Percentiles rank a stretch among this genome's conserved stretches.
Conservation (phyloP, 352 stramenopile genomes). For the Globisporangium splendens region DNA sequence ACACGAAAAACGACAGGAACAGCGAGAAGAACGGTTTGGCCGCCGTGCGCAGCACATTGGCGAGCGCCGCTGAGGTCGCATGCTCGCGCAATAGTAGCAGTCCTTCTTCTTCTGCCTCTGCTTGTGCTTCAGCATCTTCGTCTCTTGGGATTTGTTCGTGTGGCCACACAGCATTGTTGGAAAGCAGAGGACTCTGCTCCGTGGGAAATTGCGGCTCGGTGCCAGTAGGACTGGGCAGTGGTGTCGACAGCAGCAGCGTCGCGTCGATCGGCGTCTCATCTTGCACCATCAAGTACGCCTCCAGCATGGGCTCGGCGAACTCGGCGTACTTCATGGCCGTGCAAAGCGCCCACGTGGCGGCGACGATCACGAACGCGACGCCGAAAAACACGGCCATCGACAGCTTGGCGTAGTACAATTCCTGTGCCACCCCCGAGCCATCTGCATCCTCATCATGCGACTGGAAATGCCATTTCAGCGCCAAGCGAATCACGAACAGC, state of each 20-base stretch:
- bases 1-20: conserved; percentile 76
- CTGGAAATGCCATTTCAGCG: conserved; percentile 53
- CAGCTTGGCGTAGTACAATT: conserved; percentile 20
- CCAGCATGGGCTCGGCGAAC: conserved; percentile 61
- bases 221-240: conserved; percentile 35
- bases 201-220: conserved; percentile 14
- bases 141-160: conserved; percentile 17
- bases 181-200: conserved; percentile 48
- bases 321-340: conserved; percentile 39
- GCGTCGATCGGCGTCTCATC: conserved; percentile 46
- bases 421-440: neutral
- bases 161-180: conserved; percentile 9
- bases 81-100: conserved; percentile 33
- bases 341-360: conserved; percentile 55
- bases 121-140: conserved; percentile 10
- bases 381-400: conserved; percentile 69
- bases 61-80: conserved; percentile 39
- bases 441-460: conserved; percentile 10
- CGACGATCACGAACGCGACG: conserved; percentile 51
- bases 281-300: conserved; percentile 68
- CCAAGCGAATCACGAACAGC: conserved; percentile 58
- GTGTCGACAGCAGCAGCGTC: conserved; percentile 38
- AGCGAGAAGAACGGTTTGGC: conserved; percentile 78
- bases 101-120: conserved; percentile 33
- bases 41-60: conserved; percentile 53